These are phyloP conservation scores for Hirschfeldia incana DNA, from an alignment of 345 rosid genomes.

Conservation along the genomic window DNA sequence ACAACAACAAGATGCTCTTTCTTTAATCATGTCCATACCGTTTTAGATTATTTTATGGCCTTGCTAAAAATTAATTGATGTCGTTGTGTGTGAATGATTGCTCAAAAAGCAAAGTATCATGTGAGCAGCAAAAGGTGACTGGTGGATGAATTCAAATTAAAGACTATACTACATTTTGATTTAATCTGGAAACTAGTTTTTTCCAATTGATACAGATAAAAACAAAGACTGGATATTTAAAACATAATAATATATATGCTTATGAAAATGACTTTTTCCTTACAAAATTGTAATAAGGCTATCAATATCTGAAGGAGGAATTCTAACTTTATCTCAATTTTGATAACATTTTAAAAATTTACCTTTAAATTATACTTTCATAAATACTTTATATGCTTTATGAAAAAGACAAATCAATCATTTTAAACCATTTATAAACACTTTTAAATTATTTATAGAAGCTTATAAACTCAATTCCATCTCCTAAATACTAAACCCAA, in stretches of 20 bases:
- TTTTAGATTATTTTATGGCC: conserved; percentile 16
- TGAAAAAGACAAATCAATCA: too few relatives aligned
- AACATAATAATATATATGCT: neutral
- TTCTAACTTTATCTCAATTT: too few relatives aligned
- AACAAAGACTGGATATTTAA: neutral
- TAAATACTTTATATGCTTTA: too few relatives aligned
- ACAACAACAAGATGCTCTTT: conserved; percentile 15
- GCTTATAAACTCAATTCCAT: too few relatives aligned
- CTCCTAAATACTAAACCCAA: too few relatives aligned
- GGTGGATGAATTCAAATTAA: conserved; percentile 2
- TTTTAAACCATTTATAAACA: too few relatives aligned
- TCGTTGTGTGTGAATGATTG: conserved; percentile 36
- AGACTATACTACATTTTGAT: neutral
- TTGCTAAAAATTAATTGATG: conserved; percentile 32
- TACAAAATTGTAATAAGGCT: too few relatives aligned
- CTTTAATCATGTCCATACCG: neutral
- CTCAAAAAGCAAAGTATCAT: conserved; percentile 22
- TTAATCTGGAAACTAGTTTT: neutral
- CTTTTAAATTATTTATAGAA: too few relatives aligned
- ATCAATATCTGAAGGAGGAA: too few relatives aligned
- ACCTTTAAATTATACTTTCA: too few relatives aligned
- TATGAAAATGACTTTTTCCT: too few relatives aligned
- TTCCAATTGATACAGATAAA: neutral
- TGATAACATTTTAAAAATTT: too few relatives aligned
- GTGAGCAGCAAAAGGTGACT: conserved; percentile 9